Base-by-base conservation (phyloP, 306 rosid species). In the Purshia tridentata region DNA sequence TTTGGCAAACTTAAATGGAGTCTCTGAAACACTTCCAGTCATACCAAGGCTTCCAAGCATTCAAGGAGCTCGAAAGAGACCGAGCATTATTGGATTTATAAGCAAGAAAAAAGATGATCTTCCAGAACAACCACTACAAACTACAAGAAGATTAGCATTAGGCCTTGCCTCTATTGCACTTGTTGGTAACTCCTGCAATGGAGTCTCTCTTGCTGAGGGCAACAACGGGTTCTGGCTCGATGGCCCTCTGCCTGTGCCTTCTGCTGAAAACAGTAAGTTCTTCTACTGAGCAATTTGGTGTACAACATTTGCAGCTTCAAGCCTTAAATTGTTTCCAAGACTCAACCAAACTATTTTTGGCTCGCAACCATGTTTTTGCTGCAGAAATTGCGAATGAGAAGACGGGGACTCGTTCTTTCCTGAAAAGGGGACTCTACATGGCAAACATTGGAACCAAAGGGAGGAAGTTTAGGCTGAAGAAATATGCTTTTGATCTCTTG, bases 341-440 rank as follows among this genome's bases (percentile, higher is more conserved):
- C 6, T 8, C 47, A 44, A 44, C 39, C 39, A 56, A 22, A 23
- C 29, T 23, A 23, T 23, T 23, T 7, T 49, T 49, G 13, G 15
- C 8, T 14, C 47, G 55, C 41, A 47, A 48, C 12, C 44, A 22
- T 56, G 75, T 45, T 71, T 70, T 77, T 55, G 53, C 70, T 23
- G 46, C 81, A 94, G 97, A 88, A 29, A 87, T 94, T 57, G 89
- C 87, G 13, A 90, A 91, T 54, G 96, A 90, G 86, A 86, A 86
- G 72, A 94, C 92, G 6, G 93, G 93, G 15, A 91, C 96, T 13
- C 91, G 96, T 8, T 89, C 97, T 5, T 91, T 91, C 74, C 76
- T 94, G 59, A 89, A 86, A 77, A 94, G 74, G 54, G 88, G 89
- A 49, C 12, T 94, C 0, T 89, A 70, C 73, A 91, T 94, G 72